Evolutionary conservation across 2,329 filamentous ascomycete genomes (phyloP), one percentile per base, ranked within the genome.

Genomic region (Colletotrichum gigasporum): DNA sequence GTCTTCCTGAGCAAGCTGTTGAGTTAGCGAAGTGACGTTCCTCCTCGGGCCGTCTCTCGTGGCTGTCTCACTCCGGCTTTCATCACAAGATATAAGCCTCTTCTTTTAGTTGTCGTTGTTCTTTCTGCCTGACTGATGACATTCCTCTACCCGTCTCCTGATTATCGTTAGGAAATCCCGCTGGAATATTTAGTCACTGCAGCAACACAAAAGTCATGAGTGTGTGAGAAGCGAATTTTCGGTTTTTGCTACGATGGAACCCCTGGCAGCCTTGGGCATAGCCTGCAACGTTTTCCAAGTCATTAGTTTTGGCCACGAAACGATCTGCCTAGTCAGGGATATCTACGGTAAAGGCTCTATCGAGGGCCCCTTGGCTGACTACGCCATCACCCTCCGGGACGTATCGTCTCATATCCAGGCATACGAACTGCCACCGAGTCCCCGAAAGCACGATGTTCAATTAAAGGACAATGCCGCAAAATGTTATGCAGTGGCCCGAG

Each of bases 271-370:
- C n/a, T 54, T 73, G 5, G 62, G 70, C 48, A 42, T 72, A 10
- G 69, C 70, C 8, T 70, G 70, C 63, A 70, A 71, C 59, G 68
- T 71, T 11, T 62, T 73, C 34, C 68, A 73, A 24, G 58, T 70
- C 16, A 67, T 73, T 28, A 62, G 55, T 24, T 66, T 69, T 16
- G 70, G 62, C 1, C 64, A 52, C 11, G 68, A 71, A 22, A 68
- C 66, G 1, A 44, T 69, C 12, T 24, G 28, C 2, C 32, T 71
- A 11, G 67, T 51, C 30, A 69, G 63, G 42, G 30, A 42, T 2
- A 44, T 72, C 6, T 72, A 72, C 48, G 48, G 67, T 3, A 65
- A 66, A 2, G 20, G 39, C 18, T 24, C 39, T 18, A 18, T 42
- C 18, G 39, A 42, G 16, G 16, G 12, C 8, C 10, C 39, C 39